Conservation (phyloP, 2,329 filamentous ascomycete species). For the Metarhizium guizhouense region DNA sequence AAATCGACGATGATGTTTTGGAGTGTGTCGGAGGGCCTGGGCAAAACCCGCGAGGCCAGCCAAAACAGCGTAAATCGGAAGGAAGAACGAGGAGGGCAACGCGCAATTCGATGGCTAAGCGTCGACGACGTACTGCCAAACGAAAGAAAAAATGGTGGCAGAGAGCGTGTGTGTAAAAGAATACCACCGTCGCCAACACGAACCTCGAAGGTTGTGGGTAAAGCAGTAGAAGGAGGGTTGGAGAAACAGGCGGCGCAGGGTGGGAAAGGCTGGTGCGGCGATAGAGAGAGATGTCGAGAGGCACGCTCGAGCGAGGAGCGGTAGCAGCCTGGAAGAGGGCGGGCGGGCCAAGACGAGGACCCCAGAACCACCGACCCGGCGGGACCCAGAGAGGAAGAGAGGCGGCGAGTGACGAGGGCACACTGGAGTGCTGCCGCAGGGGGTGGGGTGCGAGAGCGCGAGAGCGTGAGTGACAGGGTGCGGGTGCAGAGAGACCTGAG, state of each 20-base stretch:
- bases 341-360: constrained; percentile 5
- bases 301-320: neutral
- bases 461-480: neutral
- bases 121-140: neutral
- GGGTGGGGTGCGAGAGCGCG: neutral
- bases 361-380: constrained; percentile 1
- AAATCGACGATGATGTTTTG: constrained; percentile 4
- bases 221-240: constrained; percentile 4
- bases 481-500: neutral
- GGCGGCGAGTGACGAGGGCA: neutral
- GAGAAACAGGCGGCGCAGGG: constrained; percentile 5
- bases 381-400: neutral
- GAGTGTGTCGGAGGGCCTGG: neutral
- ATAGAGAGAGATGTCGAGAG: neutral
- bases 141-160: neutral
- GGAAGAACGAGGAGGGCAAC: neutral
- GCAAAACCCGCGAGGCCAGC: neutral
- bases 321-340: constrained; percentile 2
- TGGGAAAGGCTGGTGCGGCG: constrained; percentile 4
- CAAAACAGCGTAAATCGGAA: neutral
- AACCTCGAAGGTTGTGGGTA: constrained; percentile 2
- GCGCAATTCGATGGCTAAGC: neutral
- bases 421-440: neutral
- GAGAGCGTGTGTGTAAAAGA: neutral
- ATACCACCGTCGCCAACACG: neutral